phyloP scores from a whole-genome alignment of 108 stramenopile species.

The Skeletonema grethae region DNA sequence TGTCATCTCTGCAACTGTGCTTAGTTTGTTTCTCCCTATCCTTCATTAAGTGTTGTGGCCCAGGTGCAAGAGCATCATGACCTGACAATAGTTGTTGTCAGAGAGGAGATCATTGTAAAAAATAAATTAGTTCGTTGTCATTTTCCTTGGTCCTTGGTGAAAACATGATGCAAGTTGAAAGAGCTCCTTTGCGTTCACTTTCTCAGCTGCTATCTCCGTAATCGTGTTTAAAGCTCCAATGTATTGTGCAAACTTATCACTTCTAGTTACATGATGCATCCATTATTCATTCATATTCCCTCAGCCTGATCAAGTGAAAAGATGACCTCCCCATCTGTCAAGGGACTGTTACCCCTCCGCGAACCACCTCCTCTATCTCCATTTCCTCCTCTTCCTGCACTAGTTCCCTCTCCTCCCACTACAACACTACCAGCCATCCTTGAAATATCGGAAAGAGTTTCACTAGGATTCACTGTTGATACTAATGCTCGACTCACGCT shows the following conservation, averaged over 20 bases:
- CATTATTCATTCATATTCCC: conserved; percentile 18
- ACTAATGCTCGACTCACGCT: conserved; percentile 37
- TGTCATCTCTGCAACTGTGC: no score
- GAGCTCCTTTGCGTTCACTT: no score
- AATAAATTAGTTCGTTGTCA: no score
- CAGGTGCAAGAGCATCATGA: no score
- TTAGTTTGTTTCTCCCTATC: no score
- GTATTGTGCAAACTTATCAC: not conserved
- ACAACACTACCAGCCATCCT: conserved; percentile 33
- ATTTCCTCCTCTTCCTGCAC: conserved; percentile 9
- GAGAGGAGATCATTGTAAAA: no score
- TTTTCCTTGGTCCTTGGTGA: no score
- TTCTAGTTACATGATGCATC: not conserved
- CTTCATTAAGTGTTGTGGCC: no score
- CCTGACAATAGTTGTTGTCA: no score
- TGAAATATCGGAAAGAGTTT: conserved; percentile 46
- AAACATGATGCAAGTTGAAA: no score
- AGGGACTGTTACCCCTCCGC: not conserved
- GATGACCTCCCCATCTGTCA: conserved; percentile 23
- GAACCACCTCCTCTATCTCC: not conserved
- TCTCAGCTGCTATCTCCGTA: no score
- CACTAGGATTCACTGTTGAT: conserved; percentile 32
- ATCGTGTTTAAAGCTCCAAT: no score
- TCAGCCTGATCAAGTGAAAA: conserved; percentile 49
- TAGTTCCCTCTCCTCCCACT: conserved; percentile 29